Conservation (phyloP, 345 rosid genomes). For the Ceriops tagal region DNA sequence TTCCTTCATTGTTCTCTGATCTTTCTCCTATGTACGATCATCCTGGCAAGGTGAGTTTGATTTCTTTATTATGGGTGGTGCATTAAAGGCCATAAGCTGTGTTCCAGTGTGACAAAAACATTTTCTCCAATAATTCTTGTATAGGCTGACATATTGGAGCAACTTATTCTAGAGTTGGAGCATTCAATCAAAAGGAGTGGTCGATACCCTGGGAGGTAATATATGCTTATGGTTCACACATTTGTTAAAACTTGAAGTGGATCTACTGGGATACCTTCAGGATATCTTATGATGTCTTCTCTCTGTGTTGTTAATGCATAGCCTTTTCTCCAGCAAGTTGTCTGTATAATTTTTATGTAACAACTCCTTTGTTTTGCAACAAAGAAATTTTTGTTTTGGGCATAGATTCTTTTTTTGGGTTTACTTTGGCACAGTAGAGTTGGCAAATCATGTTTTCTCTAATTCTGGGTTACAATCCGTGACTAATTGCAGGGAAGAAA, state of each 20-base stretch:
- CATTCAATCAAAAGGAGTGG: slow-evolving; percentile 65
- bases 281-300: neutral
- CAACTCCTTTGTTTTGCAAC: neutral
- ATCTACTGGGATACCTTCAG: neutral
- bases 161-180: slow-evolving; percentile 81
- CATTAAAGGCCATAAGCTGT: slow-evolving; percentile 8
- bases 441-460: too few relatives aligned
- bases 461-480: too few relatives aligned
- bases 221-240: neutral
- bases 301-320: neutral
- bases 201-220: slow-evolving; percentile 78
- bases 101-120: slow-evolving; percentile 3
- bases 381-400: neutral
- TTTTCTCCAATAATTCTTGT: slow-evolving; percentile 15
- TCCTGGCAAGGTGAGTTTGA: slow-evolving; percentile 66
- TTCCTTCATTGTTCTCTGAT: slow-evolving; percentile 97
- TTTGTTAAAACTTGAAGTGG: neutral
- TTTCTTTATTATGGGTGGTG: slow-evolving; percentile 9
- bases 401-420: too few relatives aligned
- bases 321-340: neutral
- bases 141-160: slow-evolving; percentile 86
- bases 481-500: slow-evolving; percentile 57
- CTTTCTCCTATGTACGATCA: slow-evolving; percentile 88
- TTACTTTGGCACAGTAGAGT: too few relatives aligned
- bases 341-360: too few relatives aligned